Conservation (phyloP, 129 eudicot genomes). For the Glebionis coronaria region DNA sequence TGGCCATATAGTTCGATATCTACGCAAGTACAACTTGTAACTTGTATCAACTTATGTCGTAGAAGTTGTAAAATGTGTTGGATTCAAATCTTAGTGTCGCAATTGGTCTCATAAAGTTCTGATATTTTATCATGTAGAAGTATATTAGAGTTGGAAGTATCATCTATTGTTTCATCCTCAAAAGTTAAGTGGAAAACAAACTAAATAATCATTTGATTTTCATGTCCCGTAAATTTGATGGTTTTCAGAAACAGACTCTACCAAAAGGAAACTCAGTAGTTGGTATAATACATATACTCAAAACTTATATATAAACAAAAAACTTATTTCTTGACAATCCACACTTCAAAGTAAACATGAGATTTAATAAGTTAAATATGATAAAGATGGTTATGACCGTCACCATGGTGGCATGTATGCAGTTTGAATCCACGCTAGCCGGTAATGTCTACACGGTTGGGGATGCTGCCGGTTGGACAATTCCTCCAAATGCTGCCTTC, state of each 20-base stretch:
- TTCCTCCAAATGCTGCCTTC: conserved; percentile 5
- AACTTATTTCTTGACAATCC: too few relatives aligned
- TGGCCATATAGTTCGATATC: neutral
- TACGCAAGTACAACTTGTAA: conserved; percentile 2
- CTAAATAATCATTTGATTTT: too few relatives aligned
- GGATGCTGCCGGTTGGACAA: conserved; percentile 31
- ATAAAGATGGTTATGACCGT: neutral
- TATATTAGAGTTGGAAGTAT: neutral
- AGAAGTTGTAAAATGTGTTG: conserved; percentile 2
- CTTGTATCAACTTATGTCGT: conserved; percentile 11
- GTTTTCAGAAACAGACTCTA: too few relatives aligned
- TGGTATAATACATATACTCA: too few relatives aligned
- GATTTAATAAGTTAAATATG: too few relatives aligned
- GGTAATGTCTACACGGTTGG: conserved; percentile 46
- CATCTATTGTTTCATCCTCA: too few relatives aligned
- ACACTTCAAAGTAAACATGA: too few relatives aligned
- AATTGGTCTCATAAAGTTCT: neutral
- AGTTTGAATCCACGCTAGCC: conserved; percentile 32
- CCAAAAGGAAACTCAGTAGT: too few relatives aligned
- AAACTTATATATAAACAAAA: too few relatives aligned
- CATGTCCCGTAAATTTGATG: too few relatives aligned
- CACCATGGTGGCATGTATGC: conserved; percentile 23
- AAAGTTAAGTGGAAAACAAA: too few relatives aligned
- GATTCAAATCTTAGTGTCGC: neutral
- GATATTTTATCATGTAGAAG: neutral